phyloP scores from a whole-genome alignment of 2,329 filamentous ascomycete genomes.

The Xylaria sp. region DNA sequence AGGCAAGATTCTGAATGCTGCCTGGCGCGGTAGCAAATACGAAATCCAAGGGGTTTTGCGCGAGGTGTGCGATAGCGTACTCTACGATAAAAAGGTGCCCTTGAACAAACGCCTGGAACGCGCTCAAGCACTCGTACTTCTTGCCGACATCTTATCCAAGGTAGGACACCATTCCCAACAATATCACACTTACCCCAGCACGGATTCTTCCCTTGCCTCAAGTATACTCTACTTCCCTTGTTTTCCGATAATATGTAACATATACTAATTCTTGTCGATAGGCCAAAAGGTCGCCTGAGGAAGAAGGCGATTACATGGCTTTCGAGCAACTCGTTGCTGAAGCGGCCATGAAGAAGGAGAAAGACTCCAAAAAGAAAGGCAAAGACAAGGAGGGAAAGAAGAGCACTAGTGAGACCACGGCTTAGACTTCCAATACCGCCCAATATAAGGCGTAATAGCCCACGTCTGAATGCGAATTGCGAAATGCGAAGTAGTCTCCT shows the following conservation, averaged over 20 bases:
- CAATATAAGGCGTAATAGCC: constrained; percentile 39
- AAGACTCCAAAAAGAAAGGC: constrained; percentile 77
- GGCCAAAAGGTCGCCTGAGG: constrained; percentile 90
- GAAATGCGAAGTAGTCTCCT: neutral
- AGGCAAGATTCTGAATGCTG: constrained; percentile 96
- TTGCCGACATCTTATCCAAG: constrained; percentile 89
- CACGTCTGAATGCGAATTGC: neutral
- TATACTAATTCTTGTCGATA: constrained; percentile 52
- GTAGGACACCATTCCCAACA: constrained; percentile 60
- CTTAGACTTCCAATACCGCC: constrained; percentile 36
- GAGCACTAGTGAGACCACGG: constrained; percentile 36
- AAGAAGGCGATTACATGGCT: constrained; percentile 98
- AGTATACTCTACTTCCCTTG: neutral
- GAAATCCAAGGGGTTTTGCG: constrained; percentile 96
- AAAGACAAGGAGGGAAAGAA: constrained; percentile 64
- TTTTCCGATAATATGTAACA: neutral
- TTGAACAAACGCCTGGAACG: constrained; percentile 89
- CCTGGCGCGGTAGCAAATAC: constrained; percentile 96
- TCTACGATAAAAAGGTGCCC: constrained; percentile 82
- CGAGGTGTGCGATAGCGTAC: constrained; percentile 90
- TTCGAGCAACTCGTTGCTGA: constrained; percentile 99
- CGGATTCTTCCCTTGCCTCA: too few species aligned
- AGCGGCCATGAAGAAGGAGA: constrained; percentile 93
- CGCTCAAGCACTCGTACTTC: constrained; percentile 87
- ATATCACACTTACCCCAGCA: neutral